Base-by-base conservation (phyloP, 2,329 filamentous ascomycete genomes). In the Cercospora nicotianae region DNA sequence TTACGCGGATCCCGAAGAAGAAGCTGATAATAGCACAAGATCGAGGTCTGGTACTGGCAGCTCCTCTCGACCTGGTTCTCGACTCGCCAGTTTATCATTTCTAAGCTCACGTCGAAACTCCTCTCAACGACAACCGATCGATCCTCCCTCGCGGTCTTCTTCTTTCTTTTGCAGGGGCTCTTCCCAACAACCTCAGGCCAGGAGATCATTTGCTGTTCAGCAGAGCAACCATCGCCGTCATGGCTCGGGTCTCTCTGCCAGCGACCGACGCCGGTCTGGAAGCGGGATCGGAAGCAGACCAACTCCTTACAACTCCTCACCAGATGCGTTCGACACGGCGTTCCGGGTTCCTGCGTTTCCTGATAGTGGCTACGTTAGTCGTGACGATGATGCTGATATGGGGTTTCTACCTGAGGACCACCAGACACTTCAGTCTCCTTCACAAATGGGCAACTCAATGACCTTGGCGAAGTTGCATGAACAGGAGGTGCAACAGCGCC, bases 311-410 rank as follows among this genome's bases (percentile, higher is more conserved):
- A 18, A 51, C 23, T 28, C 60, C 60, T 28, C 36, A 26, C 31
- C 18, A 28, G 39, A 45, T 26, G 53, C 39, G 9, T 58, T n/a
- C 33, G 33, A 42, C 31, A 23, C 31, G 33, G 26, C 51, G 20
- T 64, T 64, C 62, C 51, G 62, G 53, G 23, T 64, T 64, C 62
- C 62, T 64, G 62, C 53, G 51, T 31, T 59, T 64, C 26, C 53
- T 59, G 62, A 64, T 57, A 64, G 62, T 59, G 62, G 62, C 62
- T 59, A 64, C 62, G 62, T 59, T 59, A 58, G 48, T 64, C 62
- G 62, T 48, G 62, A 64, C 30, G 42, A 33, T 59, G 53, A 64
- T 64, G 53, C 62, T 64, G 53, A 57, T 59, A 48, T 64, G 9
- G 53, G 62, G 18, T 42, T 59, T 64, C 28, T 64, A 45, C 62